Conservation (phyloP, 2,329 filamentous ascomycete genomes). For the Ascochyta pisi region DNA sequence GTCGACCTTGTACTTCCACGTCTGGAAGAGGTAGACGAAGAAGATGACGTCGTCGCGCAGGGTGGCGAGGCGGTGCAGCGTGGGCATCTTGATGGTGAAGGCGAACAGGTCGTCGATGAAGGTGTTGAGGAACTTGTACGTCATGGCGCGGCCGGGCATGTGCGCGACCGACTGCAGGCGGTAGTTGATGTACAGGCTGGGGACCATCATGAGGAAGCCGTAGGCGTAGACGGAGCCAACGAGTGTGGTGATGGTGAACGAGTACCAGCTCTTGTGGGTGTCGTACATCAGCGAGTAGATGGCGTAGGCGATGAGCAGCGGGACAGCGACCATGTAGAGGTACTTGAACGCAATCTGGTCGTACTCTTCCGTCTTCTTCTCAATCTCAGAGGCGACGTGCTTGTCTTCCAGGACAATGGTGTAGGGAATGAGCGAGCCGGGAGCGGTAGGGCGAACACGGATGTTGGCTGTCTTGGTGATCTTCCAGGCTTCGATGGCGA, state of each 20-base stretch:
- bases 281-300: constrained; percentile 92
- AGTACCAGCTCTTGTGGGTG: constrained; percentile 97
- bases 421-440: constrained; percentile 78
- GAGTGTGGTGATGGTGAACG: constrained; percentile 90
- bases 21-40: constrained; percentile 96
- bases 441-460: constrained; percentile 71
- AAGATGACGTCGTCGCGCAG: constrained; percentile 97
- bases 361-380: constrained; percentile 98
- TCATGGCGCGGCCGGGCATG: constrained; percentile 96
- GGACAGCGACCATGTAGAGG: constrained; percentile 90
- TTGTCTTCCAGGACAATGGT: constrained; percentile 91
- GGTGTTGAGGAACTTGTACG: constrained; percentile 97
- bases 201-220: constrained; percentile 99
- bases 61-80: constrained; percentile 89
- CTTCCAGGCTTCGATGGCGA: constrained; percentile 86
- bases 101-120: constrained; percentile 99
- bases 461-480: constrained; percentile 95
- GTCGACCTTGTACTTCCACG: constrained; percentile 90
- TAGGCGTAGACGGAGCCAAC: constrained; percentile 98
- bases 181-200: constrained; percentile 98
- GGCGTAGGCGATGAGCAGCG: constrained; percentile 87
- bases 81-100: constrained; percentile 99
- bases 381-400: constrained; percentile 91
- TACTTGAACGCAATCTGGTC: constrained; percentile 98
- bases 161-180: constrained; percentile 88